Evolutionary conservation across 2,329 filamentous ascomycete species (phyloP), one percentile per base, ranked within the genome.

Genomic region (Fusarium penzigii): DNA sequence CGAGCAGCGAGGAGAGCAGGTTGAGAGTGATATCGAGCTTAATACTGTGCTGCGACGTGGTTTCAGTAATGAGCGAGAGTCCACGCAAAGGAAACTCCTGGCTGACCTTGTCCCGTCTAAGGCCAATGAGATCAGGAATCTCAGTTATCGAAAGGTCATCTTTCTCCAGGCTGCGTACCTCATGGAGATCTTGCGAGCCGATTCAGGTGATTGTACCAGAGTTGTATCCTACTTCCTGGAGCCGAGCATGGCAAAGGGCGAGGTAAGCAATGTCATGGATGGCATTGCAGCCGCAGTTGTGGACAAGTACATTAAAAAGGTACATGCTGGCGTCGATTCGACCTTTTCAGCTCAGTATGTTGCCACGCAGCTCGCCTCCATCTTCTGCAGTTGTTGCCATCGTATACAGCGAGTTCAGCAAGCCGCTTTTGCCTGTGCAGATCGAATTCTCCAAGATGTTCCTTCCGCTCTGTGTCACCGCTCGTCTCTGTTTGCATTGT

Each of bases 11-110:
- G 88, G 90, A 29, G 92, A 96, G 62, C 87, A 95, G 66, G 82
- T 94, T 10, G 94, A 99, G 71, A 97, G 92, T 68, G 94, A 97
- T 60, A 93, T 99, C 49, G 94, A 99, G 66, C 82, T 99, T 39
- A 97, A 99, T 66, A 96, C 92, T 1, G 89, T 97, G 16, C 78
- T 99, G 46, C 86, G 93, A 53, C 85, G 94, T 55, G 93, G 92
- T 16, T 90, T 91, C 77, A 90, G 85, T 57, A 83, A 86, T 6
- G 89, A 93, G 29, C 85, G 92, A 55, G 86, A 91, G 49, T 74
- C 85, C 2, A 83, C 88, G 56, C 92, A 96, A 68, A 97, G 95
- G 76, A 89, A 86, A 65, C 81, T 85, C 8, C 79, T 99, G 17
- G 79, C 81, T 5, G 82, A 84, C 55, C 81, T 94, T 42, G 78